Evolutionary conservation across 2,329 filamentous ascomycete genomes (phyloP), one percentile per base, ranked within the genome.

Genomic region (Orbilia blumenaviensis): DNA sequence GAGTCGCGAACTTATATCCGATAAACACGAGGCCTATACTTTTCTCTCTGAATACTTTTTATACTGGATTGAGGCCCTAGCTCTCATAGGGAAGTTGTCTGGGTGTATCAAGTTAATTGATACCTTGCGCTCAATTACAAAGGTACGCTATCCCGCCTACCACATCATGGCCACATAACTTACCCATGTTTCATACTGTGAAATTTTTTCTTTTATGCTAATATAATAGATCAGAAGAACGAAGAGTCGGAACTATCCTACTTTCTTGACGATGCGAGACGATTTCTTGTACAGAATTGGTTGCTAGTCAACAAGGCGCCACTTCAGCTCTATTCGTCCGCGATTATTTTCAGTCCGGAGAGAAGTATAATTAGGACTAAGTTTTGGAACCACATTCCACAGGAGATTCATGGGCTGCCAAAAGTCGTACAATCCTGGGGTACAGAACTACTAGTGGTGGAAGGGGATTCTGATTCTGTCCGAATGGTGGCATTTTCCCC

Each of bases 141-240:
- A 44, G 4, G 38, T 25, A 46, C 94, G 32, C 14, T 34, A 2
- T 34, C 14, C 32, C 32, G 32, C 14, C 32, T 34, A 9, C 14
- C 32, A 34, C 32, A 34, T 8, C 1, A 1, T 8, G 6, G 32
- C 14, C 6, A 8, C 32, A n/a, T n/a, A 2, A 34, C 32, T 34
- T 34, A 5, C 29, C 29, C 5, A 32, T 32, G 68, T 95, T 98
- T 81, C 88, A 80, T n/a, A n/a, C n/a, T n/a, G n/a, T n/a, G n/a
- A n/a, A n/a, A n/a, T n/a, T n/a, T n/a, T n/a, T n/a, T n/a, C n/a
- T n/a, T n/a, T n/a, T n/a, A 61, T 38, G 9, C 44, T 74, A 25
- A 58, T 36, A 34, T 34, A 10, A 29, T 73, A 27, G 29, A 34
- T 44, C 18, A 73, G 52, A 18, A 50, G 34, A 36, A 32, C n/a